A percentile compares a stretch with the other conserved stretches of the same genome.
phyloP scores from a whole-genome alignment of 2,329 filamentous ascomycete genomes.

The Botrytis pseudocinerea region DNA sequence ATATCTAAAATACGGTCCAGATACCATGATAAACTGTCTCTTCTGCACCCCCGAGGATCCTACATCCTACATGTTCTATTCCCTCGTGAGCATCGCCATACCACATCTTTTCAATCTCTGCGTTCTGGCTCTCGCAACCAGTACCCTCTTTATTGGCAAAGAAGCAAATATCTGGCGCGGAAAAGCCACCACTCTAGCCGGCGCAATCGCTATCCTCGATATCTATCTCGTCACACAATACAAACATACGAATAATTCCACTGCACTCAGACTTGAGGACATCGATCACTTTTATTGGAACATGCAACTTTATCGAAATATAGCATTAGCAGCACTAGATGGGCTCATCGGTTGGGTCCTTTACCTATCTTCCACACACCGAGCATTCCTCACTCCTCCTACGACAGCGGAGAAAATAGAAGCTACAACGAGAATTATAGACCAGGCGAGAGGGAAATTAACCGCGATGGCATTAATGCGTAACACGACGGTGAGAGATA shows the following conservation, averaged over 20 bases:
- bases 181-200: slow-evolving; percentile 63
- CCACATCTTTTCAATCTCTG: slow-evolving; percentile 81
- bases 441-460: slow-evolving; percentile 63
- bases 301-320: slow-evolving; percentile 60
- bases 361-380: slow-evolving; percentile 77
- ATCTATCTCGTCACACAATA: slow-evolving; percentile 65
- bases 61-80: slow-evolving; percentile 75
- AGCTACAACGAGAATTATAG: slow-evolving; percentile 55
- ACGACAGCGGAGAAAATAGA: slow-evolving; percentile 68
- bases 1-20: slow-evolving; percentile 81
- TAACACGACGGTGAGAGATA: slow-evolving; percentile 77
- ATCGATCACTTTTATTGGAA: slow-evolving; percentile 73
- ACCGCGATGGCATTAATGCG: slow-evolving; percentile 72
- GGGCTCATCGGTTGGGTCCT: slow-evolving; percentile 62
- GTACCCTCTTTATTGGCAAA: slow-evolving; percentile 61
- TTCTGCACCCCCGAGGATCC: slow-evolving; percentile 77
- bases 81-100: slow-evolving; percentile 68
- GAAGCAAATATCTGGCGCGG: slow-evolving; percentile 69
- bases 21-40: slow-evolving; percentile 70
- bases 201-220: slow-evolving; percentile 62
- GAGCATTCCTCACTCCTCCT: slow-evolving; percentile 67
- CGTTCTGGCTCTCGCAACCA: slow-evolving; percentile 72
- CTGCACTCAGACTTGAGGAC: slow-evolving; percentile 61
- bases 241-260: slow-evolving; percentile 63
- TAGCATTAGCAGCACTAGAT: slow-evolving; percentile 67